Base-by-base conservation (phyloP, 306 rosid genomes). In the Glycine tomentella region DNA sequence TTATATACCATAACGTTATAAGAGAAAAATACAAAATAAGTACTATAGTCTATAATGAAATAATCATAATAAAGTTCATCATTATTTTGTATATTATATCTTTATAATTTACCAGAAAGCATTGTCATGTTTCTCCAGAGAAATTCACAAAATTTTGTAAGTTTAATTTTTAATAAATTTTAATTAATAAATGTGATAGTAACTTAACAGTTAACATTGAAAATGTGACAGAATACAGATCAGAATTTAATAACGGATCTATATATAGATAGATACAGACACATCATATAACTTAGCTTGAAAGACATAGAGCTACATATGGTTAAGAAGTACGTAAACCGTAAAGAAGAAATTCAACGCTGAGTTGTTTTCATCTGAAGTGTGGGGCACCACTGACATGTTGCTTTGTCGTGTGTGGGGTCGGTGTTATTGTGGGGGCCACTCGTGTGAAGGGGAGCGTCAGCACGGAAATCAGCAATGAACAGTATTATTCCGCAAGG, bases 271-370 rank as follows among this genome's bases (percentile, higher is more conserved):
- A 25, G 31, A 25, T 36, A 36, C 40, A 64, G n/a, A n/a, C 31
- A 42, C 3, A 69, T 48, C n/a, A 83, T 42, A 62, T 62, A 12
- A 63, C 97, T 90, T 92, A 49, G 74, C 74, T 84, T 84, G 46
- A 74, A 84, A 84, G 87, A 31, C 69, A 66, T 78, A 33, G 8
- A 40, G 15, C 33, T 0, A 7, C 8, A 11, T 17, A 46, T 8
- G 79, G 74, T 56, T 25, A 25, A 25, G 31, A 25, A 25, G 31
- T 25, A 25, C 31, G 31, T 25, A 25, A 25, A 25, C 31, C 31
- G 31, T 25, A 25, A 25, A 25, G 65, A 38, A 61, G 15, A 50
- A 12, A 34, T 77, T 77, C 62, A 78, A 78, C 17, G 73, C 34
- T 36, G 83, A 78, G 79, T 83, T 77, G 79, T 77, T 61, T 63